A percentile compares a stretch with the other conserved stretches of the same genome.
These are phyloP conservation scores for Diaporthe citriasiana DNA, from an alignment of 2,329 filamentous ascomycete species.

Conservation along the genomic window DNA sequence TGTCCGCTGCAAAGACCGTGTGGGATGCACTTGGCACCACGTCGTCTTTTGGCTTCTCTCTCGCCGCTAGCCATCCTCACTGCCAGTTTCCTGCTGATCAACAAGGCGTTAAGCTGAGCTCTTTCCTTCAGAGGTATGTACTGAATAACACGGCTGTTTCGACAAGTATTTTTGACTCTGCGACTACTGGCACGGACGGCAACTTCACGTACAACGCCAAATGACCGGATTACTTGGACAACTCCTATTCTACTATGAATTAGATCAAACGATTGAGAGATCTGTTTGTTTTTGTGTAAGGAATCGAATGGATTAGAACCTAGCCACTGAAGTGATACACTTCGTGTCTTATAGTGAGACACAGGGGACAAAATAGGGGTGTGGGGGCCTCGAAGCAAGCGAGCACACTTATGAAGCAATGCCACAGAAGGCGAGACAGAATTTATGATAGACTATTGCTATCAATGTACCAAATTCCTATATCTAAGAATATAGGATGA, in stretches of 20 bases:
- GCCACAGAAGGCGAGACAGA: too few relatives aligned
- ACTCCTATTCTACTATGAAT: conserved; percentile 5
- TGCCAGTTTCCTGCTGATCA: conserved; percentile 5
- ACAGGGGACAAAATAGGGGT: too few relatives aligned
- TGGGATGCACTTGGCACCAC: conserved; percentile 60
- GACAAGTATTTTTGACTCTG: not conserved
- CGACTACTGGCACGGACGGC: not conserved
- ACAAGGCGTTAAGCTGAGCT: not conserved
- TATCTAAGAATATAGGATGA: too few relatives aligned
- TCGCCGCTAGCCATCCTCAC: conserved; percentile 11
- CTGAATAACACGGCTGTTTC: not conserved
- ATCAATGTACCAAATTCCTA: too few relatives aligned
- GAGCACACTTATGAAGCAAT: too few relatives aligned
- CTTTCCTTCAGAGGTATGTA: conserved; percentile 1
- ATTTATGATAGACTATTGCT: too few relatives aligned
- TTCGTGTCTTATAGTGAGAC: too few relatives aligned
- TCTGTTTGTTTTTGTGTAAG: too few relatives aligned
- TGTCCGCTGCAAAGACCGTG: conserved; percentile 61
- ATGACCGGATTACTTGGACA: not conserved
- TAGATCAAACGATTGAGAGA: not conserved
- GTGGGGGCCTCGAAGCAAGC: too few relatives aligned
- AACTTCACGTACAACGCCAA: not conserved
- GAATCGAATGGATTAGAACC: too few relatives aligned
- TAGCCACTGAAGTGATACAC: too few relatives aligned
- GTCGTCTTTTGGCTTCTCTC: conserved; percentile 2